These are phyloP conservation scores for Xylaria digitata DNA, from an alignment of 2,329 filamentous ascomycete genomes.

Conservation along the genomic window DNA sequence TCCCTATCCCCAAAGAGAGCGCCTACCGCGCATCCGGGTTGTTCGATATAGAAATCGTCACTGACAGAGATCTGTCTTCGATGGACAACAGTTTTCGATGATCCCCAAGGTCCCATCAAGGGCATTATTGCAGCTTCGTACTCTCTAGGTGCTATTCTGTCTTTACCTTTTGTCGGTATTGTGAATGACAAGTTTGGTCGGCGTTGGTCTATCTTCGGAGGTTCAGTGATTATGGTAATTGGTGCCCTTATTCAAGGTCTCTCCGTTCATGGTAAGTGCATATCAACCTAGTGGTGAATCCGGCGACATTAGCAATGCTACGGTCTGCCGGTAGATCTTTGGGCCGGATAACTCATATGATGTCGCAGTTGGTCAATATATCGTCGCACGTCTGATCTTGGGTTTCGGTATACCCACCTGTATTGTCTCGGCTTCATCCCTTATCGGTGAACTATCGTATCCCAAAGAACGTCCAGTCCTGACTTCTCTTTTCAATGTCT, in stretches of 20 bases:
- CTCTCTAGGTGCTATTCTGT: constrained; percentile 68
- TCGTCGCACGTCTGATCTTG: constrained; percentile 68
- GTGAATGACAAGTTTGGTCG: constrained; percentile 67
- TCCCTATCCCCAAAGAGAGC: neutral
- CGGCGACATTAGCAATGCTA: neutral
- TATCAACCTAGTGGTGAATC: neutral
- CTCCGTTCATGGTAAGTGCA: constrained; percentile 57
- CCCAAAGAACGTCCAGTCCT: constrained; percentile 69
- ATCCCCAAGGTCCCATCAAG: constrained; percentile 57
- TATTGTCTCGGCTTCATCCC: constrained; percentile 68
- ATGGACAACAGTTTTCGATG: constrained; percentile 54
- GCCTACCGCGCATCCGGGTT: neutral
- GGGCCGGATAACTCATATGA: neutral
- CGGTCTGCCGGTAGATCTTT: neutral
- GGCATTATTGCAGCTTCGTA: constrained; percentile 70
- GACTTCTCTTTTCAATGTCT: constrained; percentile 70
- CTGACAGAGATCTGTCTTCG: constrained; percentile 24
- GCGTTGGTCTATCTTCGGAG: constrained; percentile 67
- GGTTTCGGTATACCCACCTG: constrained; percentile 70
- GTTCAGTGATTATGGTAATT: constrained; percentile 64
- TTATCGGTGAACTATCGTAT: constrained; percentile 70
- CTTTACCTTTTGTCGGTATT: constrained; percentile 67
- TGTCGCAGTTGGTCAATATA: constrained; percentile 62
- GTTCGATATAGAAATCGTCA: neutral
- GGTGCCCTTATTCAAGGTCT: constrained; percentile 67